These are phyloP conservation scores for Periglandula ipomoeae DNA, from an alignment of 2,329 filamentous ascomycete genomes.

Conservation along the genomic window DNA sequence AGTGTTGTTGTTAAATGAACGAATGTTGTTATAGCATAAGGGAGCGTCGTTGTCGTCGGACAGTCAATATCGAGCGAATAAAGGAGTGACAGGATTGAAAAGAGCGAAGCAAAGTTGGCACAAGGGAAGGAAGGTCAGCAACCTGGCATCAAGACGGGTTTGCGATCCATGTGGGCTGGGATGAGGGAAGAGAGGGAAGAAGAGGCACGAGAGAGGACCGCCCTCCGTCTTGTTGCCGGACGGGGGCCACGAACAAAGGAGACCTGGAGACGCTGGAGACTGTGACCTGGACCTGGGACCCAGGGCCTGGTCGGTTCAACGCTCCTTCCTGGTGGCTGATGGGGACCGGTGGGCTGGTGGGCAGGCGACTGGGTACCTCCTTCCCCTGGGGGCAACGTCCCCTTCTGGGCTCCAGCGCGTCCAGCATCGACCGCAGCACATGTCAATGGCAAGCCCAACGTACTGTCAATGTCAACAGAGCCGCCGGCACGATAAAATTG, in stretches of 20 bases:
- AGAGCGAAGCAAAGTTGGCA: not conserved
- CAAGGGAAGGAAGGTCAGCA: not conserved
- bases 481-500: not conserved
- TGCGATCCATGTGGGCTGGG: not conserved
- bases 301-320: not conserved
- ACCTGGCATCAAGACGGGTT: not conserved
- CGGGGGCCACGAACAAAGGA: not conserved
- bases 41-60: not conserved
- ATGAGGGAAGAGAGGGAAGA: not conserved
- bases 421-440: no score
- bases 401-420: no score
- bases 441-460: no score
- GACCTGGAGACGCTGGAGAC: no score
- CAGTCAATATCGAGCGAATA: not conserved
- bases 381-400: not conserved
- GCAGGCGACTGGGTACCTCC: not conserved
- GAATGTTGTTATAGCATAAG: not conserved
- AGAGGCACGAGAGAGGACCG: not conserved
- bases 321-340: not conserved
- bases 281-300: no score
- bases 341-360: not conserved
- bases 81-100: constrained; percentile 1
- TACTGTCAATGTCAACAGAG: no score
- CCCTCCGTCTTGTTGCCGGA: not conserved
- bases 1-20: not conserved